Conservation (phyloP, 345 rosid genomes). For the Linum usitatissimum region DNA sequence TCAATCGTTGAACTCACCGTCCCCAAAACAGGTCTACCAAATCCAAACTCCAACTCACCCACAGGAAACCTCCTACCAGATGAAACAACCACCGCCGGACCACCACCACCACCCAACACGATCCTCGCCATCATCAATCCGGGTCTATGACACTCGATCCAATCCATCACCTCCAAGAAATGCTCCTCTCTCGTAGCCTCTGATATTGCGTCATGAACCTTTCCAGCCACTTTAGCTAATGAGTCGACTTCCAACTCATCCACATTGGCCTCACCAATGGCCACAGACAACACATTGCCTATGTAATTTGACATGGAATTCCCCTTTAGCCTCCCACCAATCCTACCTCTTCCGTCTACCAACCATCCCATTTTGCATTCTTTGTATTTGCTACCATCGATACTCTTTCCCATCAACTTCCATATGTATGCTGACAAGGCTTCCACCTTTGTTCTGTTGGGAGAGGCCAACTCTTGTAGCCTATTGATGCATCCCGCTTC, state of each 20-base stretch:
- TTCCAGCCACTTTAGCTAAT: constrained; percentile 41
- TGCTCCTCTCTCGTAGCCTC: constrained; percentile 49
- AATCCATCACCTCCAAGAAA: constrained; percentile 71
- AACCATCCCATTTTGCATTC: constrained; percentile 88
- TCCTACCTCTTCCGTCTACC: constrained; percentile 61
- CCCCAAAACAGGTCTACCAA: constrained; percentile 59
- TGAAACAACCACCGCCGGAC: constrained; percentile 65
- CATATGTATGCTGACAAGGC: constrained; percentile 81
- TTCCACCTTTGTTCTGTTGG: constrained; percentile 55
- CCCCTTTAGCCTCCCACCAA: constrained; percentile 10
- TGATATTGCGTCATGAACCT: constrained; percentile 45
- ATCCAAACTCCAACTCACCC: constrained; percentile 65
- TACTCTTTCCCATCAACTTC: constrained; percentile 52
- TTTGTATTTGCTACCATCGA: constrained; percentile 24
- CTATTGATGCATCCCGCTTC: constrained; percentile 36
- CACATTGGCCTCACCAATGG: constrained; percentile 49
- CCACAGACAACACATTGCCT: constrained; percentile 65
- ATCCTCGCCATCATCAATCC: constrained; percentile 61
- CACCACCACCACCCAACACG: constrained; percentile 57
- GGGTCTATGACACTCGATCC: constrained; percentile 80
- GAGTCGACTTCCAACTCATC: constrained; percentile 38
- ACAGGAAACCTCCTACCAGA: constrained; percentile 68
- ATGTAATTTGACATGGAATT: constrained; percentile 45
- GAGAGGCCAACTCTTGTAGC: constrained; percentile 46
- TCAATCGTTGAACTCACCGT: constrained; percentile 49